These are phyloP conservation scores for Betula pendula DNA, from an alignment of 306 rosid species.

Conservation along the genomic window DNA sequence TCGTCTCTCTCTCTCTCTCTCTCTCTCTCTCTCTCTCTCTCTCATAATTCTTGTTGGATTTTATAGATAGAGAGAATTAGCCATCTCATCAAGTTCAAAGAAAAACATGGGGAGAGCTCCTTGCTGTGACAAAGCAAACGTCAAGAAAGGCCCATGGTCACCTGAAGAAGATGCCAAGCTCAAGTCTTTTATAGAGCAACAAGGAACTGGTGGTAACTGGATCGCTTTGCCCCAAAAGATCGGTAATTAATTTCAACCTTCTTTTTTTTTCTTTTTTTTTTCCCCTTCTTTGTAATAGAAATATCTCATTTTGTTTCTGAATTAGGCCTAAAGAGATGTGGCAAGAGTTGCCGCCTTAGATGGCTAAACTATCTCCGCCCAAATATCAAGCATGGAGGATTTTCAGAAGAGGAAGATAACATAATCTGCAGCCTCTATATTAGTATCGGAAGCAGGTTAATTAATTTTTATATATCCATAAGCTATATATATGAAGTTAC, in stretches of 20 bases:
- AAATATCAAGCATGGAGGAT: slow-evolving; percentile 81
- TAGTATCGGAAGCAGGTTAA: slow-evolving; percentile 95
- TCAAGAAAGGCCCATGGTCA: slow-evolving; percentile 95
- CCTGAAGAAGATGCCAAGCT: slow-evolving; percentile 87
- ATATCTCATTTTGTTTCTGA: slow-evolving; percentile 4
- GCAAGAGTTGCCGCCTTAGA: slow-evolving; percentile 88
- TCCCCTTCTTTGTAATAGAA: neutral
- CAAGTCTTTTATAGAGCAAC: slow-evolving; percentile 76
- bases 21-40: slow-evolving; percentile 26
- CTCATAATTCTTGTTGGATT: neutral
- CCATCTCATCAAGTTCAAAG: slow-evolving; percentile 13
- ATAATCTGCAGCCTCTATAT: slow-evolving; percentile 81
- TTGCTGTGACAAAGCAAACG: slow-evolving; percentile 97
- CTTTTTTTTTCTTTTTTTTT: neutral
- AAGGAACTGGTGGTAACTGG: slow-evolving; percentile 94
- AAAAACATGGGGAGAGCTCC: slow-evolving; percentile 89
- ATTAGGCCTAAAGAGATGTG: slow-evolving; percentile 84
- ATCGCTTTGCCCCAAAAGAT: slow-evolving; percentile 87
- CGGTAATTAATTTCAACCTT: slow-evolving; percentile 29
- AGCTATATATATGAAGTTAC: too few relatives aligned
- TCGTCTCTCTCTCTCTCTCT: too few relatives aligned
- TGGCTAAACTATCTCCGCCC: slow-evolving; percentile 96
- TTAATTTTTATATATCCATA: too few relatives aligned
- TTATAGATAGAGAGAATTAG: slow-evolving; percentile 30
- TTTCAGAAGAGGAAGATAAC: slow-evolving; percentile 88